A percentile compares a stretch with the other conserved stretches of the same genome.
Conservation (phyloP, 2,329 filamentous ascomycete genomes). For the Aspergillus sp. region DNA sequence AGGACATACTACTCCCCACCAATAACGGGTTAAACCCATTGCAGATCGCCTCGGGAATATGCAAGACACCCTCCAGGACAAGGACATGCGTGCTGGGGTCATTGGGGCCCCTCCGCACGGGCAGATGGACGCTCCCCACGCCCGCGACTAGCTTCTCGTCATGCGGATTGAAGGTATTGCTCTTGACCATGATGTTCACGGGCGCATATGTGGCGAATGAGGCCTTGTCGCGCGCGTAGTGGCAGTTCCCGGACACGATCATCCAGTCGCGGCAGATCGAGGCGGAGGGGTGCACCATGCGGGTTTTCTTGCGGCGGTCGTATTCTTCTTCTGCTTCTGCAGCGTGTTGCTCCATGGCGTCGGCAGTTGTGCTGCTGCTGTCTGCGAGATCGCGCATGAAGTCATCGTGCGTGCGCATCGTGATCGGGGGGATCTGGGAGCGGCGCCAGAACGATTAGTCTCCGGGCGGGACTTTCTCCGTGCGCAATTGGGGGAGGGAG, state of each 20-base stretch:
- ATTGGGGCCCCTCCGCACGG: slow-evolving; percentile 22
- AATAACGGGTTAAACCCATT: slow-evolving; percentile 31
- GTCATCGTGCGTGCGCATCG: slow-evolving; percentile 10
- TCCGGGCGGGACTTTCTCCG: not conserved
- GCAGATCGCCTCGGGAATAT: slow-evolving; percentile 36
- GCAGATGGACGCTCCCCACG: slow-evolving; percentile 33
- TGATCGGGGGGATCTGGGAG: not conserved
- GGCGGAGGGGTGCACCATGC: slow-evolving; percentile 31
- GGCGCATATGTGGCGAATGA: slow-evolving; percentile 32
- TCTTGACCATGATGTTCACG: slow-evolving; percentile 18
- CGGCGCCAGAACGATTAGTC: not conserved
- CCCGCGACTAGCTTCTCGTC: slow-evolving; percentile 29
- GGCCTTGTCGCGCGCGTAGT: slow-evolving; percentile 34
- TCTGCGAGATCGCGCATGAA: slow-evolving; percentile 5
- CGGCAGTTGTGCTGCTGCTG: not conserved
- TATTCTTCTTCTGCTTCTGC: not conserved
- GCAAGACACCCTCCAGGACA: slow-evolving; percentile 33
- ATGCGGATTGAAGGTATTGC: slow-evolving; percentile 25
- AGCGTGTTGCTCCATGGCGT: not conserved
- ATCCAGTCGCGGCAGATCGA: slow-evolving; percentile 37
- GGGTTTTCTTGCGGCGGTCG: slow-evolving; percentile 11
- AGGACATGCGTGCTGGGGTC: slow-evolving; percentile 25
- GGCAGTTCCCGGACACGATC: slow-evolving; percentile 29
- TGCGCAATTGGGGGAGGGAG: not conserved
- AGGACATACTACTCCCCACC: slow-evolving; percentile 26